Base-by-base conservation (phyloP, 1,139 yeast species). In the Pichia sp. region DNA sequence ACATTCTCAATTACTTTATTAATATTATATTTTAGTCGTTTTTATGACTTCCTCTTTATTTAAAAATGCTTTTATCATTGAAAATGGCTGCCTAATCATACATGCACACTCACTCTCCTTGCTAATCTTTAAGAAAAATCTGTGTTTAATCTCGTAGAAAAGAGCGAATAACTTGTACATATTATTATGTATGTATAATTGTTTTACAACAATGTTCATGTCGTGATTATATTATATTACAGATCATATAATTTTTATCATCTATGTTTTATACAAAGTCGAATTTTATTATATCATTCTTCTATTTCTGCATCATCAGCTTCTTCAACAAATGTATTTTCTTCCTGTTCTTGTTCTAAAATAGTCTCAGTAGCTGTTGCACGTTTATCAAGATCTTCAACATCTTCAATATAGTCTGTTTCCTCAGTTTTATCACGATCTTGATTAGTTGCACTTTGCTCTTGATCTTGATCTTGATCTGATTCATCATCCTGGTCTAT, bases 1-100 rank as follows among this genome's bases (percentile, higher is more conserved):
- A 45, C 56, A 55, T 54, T 25, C 11, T 22, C 12, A 12, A 37
- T 25, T 23, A 7, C 27, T 33, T 12, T 12, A 30, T 5, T 5
- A 26, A 26, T 26, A 26, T 6, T 6, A 6, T 26, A 26, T 26
- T 26, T 26, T 26, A 26, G 7, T 6, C 28, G 7, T 6, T 26
- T 26, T 6, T 26, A 26, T 9, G 16, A 16, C 16, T 16, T 16
- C 16, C 16, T 16, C 16, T 16, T 16, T 16, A 16, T 16, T 16
- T 16, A 16, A 16, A n/a, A 16, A 16, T 16, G 16, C 16, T 16
- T 16, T 16, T 16, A 16, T 16, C 16, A 16, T 16, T 16, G 16
- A 16, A 10, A 35, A 12, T 35, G 38, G 38, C 38, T 35, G 38
- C 30, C 12, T 33, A 33, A 33, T n/a, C 23, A 22, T 23, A 23